Conservation (phyloP, 1,284 basidiomycete species). For the Sanghuangporus sanghuang region DNA sequence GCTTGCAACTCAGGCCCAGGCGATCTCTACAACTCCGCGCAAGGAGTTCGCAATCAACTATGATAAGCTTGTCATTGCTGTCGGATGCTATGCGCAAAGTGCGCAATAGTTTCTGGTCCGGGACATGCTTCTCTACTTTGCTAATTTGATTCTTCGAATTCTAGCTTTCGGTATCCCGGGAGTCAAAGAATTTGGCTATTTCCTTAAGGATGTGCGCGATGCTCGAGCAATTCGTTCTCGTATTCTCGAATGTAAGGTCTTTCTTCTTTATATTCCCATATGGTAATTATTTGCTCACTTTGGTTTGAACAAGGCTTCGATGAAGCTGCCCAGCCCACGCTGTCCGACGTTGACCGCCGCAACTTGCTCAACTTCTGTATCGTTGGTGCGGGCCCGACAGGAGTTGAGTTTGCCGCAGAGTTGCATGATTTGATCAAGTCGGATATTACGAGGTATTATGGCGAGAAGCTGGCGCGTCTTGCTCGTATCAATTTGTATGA, state of each 20-base stretch:
- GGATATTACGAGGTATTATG: constrained; percentile 65
- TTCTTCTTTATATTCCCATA: background rate
- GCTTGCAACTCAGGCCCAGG: constrained; percentile 8
- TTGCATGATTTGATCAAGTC: constrained; percentile 78
- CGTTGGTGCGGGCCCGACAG: constrained; percentile 76
- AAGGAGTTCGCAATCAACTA: constrained; percentile 52
- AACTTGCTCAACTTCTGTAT: constrained; percentile 76
- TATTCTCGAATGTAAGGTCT: constrained; percentile 63
- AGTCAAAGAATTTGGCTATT: constrained; percentile 75
- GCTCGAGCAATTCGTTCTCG: constrained; percentile 74
- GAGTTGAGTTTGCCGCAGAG: constrained; percentile 85
- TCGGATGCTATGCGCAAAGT: constrained; percentile 82
- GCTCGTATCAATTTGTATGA: constrained; percentile 76
- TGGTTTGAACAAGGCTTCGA: constrained; percentile 55
- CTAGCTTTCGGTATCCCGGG: constrained; percentile 60
- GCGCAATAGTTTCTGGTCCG: constrained; percentile 25
- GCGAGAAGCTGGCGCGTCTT: constrained; percentile 52
- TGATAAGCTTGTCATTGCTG: constrained; percentile 81
- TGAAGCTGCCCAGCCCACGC: constrained; percentile 67
- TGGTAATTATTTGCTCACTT: background rate
- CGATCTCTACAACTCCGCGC: constrained; percentile 15
- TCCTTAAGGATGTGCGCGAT: constrained; percentile 80
- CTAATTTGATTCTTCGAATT: background rate
- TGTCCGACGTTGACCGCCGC: constrained; percentile 60
- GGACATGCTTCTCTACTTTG: background rate